Evolutionary conservation across 2,329 filamentous ascomycete genomes (phyloP), one percentile per base, ranked within the genome.

Genomic region (Penicillium sp.): DNA sequence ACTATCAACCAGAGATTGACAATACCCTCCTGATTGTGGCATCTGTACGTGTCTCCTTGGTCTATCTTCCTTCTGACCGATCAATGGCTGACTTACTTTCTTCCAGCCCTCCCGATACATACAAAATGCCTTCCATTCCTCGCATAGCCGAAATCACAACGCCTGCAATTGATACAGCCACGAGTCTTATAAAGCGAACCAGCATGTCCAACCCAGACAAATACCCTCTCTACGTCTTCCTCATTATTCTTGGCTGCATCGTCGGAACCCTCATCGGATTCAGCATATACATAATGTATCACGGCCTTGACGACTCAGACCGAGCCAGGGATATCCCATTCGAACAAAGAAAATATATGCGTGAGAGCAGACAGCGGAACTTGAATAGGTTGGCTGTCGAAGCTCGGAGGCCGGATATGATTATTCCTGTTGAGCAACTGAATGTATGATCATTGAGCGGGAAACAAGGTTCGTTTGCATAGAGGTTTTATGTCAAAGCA

Each of bases 301-400:
- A 68, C 32, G 65, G 50, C 8, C 38, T 63, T 6, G 59, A 65
- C n/a, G 55, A 60, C 1, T 34, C 40, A 18, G 44, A 54, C 3
- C 18, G 34, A 3, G 22, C 43, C 18, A 40, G 41, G 4, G 67
- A 70, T 0, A 21, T 62, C 21, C 10, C 58, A 11, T 38, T 53
- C 11, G 65, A 69, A 16, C 68, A 71, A 50, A 48, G 54, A 7
- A 59, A 57, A 47, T 71, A 71, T 42, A 70, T 71, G 68, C 63
- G 66, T 2, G 55, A 64, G 41, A 22, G 65, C 11, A 62, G 67
- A 7, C 52, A 63, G 10, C 58, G 61, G 8, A 64, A 63, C 36
- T 5, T 70, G 10, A 58, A 64, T 13, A 45, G 32, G 24, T 41
- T 70, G 39, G 65, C 61, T n/a, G 16, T 57, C 16, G 56, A 58